phyloP scores from a whole-genome alignment of 805 yeast species.

The Candida tibetensis region DNA sequence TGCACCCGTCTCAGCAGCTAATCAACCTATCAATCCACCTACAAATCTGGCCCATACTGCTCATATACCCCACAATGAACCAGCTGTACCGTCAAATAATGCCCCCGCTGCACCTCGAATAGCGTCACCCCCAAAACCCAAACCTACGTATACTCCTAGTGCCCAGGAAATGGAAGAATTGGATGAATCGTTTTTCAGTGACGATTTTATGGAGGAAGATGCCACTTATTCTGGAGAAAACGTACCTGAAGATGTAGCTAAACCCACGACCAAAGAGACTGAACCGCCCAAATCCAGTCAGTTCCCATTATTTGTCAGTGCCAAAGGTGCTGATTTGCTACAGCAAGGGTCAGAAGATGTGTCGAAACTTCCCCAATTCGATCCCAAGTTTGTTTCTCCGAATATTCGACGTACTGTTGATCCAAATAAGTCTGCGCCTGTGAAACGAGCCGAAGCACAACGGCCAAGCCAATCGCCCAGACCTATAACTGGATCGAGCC shows the following conservation, averaged over 20 bases:
- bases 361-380: slow-evolving; percentile 55
- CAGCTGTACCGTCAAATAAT: neutral
- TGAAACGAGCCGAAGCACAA: slow-evolving; percentile 37
- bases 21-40: neutral
- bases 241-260: slow-evolving; percentile 1
- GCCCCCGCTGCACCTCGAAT: neutral
- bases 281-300: neutral
- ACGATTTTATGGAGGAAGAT: slow-evolving; percentile 30
- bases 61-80: neutral
- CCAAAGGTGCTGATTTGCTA: slow-evolving; percentile 58
- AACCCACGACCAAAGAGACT: slow-evolving; percentile 1
- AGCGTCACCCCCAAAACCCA: slow-evolving; percentile 1
- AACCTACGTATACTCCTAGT: slow-evolving; percentile 9
- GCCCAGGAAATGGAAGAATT: slow-evolving; percentile 27
- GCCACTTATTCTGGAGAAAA: neutral
- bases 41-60: neutral
- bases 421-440: slow-evolving; percentile 64
- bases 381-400: slow-evolving; percentile 48
- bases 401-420: slow-evolving; percentile 56
- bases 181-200: slow-evolving; percentile 44
- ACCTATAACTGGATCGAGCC: neutral
- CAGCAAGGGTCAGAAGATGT: slow-evolving; percentile 40
- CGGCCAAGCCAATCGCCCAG: neutral
- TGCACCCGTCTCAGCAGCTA: neutral
- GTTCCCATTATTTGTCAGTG: slow-evolving; percentile 51